Percentiles rank a stretch among this genome's conserved stretches.
These are phyloP conservation scores for Colletotrichum somersetense DNA, from an alignment of 2,329 filamentous ascomycete genomes.

Conservation along the genomic window DNA sequence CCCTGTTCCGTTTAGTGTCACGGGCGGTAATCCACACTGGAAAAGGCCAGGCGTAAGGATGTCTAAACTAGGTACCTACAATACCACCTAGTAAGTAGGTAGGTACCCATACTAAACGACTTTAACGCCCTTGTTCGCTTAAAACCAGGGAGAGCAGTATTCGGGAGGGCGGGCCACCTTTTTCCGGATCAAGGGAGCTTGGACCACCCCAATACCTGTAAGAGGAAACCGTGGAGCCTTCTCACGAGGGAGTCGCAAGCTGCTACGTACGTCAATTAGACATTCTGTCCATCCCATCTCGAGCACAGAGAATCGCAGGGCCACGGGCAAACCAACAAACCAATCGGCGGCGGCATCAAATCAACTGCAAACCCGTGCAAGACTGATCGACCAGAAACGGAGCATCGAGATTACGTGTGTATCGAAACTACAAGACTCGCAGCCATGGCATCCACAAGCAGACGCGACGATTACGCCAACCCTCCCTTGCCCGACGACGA, in stretches of 20 bases:
- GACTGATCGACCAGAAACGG: neutral
- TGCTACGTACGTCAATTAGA: slow-evolving; percentile 27
- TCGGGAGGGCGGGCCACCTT: slow-evolving; percentile 31
- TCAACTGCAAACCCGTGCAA: neutral
- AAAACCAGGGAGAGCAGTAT: neutral
- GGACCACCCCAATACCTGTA: slow-evolving; percentile 43
- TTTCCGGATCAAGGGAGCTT: slow-evolving; percentile 46
- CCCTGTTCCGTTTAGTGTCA: neutral
- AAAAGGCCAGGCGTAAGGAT: neutral
- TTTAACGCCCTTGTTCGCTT: neutral
- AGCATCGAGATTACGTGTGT: neutral
- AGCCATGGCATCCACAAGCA: slow-evolving; percentile 61
- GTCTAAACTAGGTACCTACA: neutral
- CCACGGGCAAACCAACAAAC: neutral
- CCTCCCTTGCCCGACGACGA: slow-evolving; percentile 75
- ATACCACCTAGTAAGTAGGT: too few species aligned
- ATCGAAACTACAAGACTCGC: neutral
- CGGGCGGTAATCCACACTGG: neutral
- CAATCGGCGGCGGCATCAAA: neutral
- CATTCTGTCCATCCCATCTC: slow-evolving; percentile 14
- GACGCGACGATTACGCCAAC: slow-evolving; percentile 70
- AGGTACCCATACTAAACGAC: neutral
- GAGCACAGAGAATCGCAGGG: neutral
- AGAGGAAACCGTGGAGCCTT: slow-evolving; percentile 48
- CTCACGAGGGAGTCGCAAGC: slow-evolving; percentile 30